Base-by-base conservation (phyloP, 2,329 filamentous ascomycete genomes). In the Bipolaris cookei region DNA sequence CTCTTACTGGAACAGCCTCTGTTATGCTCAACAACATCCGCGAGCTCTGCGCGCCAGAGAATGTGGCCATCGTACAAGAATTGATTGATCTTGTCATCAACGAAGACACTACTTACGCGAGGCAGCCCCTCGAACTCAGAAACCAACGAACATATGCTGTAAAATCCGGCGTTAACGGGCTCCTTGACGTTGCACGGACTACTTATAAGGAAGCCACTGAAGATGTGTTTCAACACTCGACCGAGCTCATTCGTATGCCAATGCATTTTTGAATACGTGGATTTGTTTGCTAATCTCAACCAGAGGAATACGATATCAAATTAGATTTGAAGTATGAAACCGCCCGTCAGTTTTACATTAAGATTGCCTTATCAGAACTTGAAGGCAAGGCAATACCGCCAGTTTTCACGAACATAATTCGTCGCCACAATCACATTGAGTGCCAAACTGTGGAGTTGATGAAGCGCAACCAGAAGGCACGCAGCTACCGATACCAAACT, bases 141-240 rank as follows among this genome's bases (percentile, higher is more conserved):
- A 96, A 97, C 59, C 94, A 98, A 72, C 84, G 94, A 61, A 91
- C 90, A 0, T 97, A 96, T 78, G 94, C 94, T 20, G 89, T 98
- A 30, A 95, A 90, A 84, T 87, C 91, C 43, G 91, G 91, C 0
- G 87, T 95, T 39, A 92, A 91, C 66, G 91, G 91, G 2, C 84
- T 97, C 54, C 84, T 98, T 3, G 94, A 97, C 76, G 90, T 97
- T 35, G 91, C 92, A 32, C 86, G 93, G 4, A 89, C 92, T 68
- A 92, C 91, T 0, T 97, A 95, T 77, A 96, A 95, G 67, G 94
- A 98, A 73, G 87, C 90, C 1, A 95, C 88, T 4, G 85, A 89
- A 46, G 91, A 97, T 73, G 86, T 91, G 3, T 84, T 89, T 64
- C 82, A 89, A 49, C 86, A 94, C 71, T 82, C 94, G 2, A 82